A percentile compares a stretch with the other conserved stretches of the same genome.
phyloP scores from a whole-genome alignment of 2,329 filamentous ascomycete genomes.

The Colletotrichum graminicola region DNA sequence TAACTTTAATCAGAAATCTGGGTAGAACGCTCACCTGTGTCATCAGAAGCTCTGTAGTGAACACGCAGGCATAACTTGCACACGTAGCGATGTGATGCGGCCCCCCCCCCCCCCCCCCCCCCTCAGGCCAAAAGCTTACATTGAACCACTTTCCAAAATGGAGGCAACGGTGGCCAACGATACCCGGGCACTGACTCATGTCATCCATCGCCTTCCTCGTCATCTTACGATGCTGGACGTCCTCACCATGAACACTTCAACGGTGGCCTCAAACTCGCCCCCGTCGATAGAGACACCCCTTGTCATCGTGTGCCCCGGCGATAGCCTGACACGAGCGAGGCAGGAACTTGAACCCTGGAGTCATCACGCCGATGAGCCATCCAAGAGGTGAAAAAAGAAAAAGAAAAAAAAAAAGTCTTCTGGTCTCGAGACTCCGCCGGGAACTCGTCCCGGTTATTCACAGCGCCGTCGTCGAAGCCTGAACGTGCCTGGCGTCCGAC shows the following conservation, averaged over 20 bases:
- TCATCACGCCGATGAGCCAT: background rate
- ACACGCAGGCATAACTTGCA: too few relatives aligned
- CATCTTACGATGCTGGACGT: background rate
- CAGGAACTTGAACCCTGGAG: too few relatives aligned
- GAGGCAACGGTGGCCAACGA: background rate
- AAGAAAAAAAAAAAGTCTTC: background rate
- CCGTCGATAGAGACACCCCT: background rate
- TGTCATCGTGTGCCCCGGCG: background rate
- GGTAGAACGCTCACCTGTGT: too few relatives aligned
- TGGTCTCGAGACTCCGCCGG: background rate
- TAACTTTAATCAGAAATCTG: too few relatives aligned
- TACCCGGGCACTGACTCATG: background rate
- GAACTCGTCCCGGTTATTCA: background rate
- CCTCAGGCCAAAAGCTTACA: background rate
- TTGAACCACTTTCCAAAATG: background rate
- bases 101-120: too few relatives aligned
- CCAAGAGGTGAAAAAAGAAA: too few relatives aligned
- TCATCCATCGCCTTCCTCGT: background rate
- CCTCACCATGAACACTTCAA: background rate
- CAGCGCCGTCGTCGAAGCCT: background rate
- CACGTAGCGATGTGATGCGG: too few relatives aligned
- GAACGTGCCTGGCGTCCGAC: background rate
- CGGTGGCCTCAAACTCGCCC: background rate
- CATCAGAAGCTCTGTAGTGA: too few relatives aligned
- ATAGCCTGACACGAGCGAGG: background rate